Percentiles rank a stretch among this genome's conserved stretches.
These are phyloP conservation scores for Clitoria ternatea DNA, from an alignment of 306 rosid species.

Conservation along the genomic window DNA sequence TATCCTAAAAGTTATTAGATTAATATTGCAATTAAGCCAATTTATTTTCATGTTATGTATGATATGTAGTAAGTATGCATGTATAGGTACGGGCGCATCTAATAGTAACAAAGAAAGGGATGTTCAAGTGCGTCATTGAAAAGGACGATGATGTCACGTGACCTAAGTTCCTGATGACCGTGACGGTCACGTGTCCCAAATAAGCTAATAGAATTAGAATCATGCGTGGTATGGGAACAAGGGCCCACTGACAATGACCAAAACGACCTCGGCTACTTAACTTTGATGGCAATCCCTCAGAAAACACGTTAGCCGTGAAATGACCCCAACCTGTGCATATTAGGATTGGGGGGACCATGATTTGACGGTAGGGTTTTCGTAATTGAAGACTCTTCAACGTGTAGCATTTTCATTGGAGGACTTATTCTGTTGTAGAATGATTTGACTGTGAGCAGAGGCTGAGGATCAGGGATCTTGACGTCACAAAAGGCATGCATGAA, in stretches of 20 bases:
- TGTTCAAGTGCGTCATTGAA: not conserved
- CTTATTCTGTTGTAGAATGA: conserved; percentile 3
- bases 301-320: conserved; percentile 27
- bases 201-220: not conserved
- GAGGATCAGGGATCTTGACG: conserved; percentile 12
- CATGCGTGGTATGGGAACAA: not conserved
- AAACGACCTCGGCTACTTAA: conserved; percentile 38
- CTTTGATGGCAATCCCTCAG: conserved; percentile 10
- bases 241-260: conserved; percentile 38
- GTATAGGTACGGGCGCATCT: not conserved
- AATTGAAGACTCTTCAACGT: not conserved
- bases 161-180: conserved; percentile 19
- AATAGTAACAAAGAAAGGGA: not conserved
- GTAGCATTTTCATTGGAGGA: not conserved
- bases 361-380: conserved; percentile 37
- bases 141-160: conserved; percentile 38
- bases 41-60: no score
- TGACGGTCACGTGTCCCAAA: conserved; percentile 16
- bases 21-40: no score
- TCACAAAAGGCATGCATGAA: conserved; percentile 11
- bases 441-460: conserved; percentile 20
- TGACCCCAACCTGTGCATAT: not conserved
- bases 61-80: no score
- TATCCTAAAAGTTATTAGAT: no score
- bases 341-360: conserved; percentile 35